Conservation (phyloP, 2,329 filamentous ascomycete genomes). For the Zymoseptoria pseudotritici region DNA sequence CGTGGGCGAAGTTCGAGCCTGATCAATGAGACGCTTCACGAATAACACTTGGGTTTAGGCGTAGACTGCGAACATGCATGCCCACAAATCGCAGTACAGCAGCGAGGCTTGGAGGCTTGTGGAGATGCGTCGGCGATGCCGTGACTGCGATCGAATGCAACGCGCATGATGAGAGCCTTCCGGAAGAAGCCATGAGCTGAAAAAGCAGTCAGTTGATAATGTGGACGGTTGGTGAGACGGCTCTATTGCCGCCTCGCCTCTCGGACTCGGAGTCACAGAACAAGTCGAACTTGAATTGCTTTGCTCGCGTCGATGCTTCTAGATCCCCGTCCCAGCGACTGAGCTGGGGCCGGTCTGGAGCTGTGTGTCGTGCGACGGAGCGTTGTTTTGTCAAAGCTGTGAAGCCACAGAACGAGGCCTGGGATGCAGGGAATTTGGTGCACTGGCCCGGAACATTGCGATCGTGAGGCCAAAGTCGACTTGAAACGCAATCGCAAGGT, state of each 20-base stretch:
- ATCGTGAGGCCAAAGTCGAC: not conserved
- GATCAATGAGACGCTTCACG: not conserved
- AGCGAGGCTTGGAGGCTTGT: conserved; percentile 36
- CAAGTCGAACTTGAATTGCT: not conserved
- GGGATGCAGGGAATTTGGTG: not conserved
- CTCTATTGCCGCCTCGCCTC: not conserved
- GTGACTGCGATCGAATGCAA: not conserved
- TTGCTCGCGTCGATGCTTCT: not conserved
- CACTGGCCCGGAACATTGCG: not conserved
- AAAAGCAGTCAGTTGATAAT: not conserved
- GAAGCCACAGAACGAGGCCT: not conserved
- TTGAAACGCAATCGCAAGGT: no score
- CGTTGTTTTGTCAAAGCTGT: not conserved
- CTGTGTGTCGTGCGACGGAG: not conserved
- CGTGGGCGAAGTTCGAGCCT: not conserved
- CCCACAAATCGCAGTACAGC: conserved; percentile 17
- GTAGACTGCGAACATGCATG: not conserved
- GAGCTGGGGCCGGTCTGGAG: not conserved
- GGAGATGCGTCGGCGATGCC: not conserved
- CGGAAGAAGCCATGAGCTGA: no score
- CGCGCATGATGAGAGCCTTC: not conserved
- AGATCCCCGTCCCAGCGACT: not conserved
- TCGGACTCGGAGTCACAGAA: not conserved
- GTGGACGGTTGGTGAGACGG: not conserved
- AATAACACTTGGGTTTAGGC: not conserved